Evolutionary conservation across 192 early-diverging fungal species (phyloP), one percentile per base, ranked within the genome.

Genomic region (Linnemannia schmuckeri): DNA sequence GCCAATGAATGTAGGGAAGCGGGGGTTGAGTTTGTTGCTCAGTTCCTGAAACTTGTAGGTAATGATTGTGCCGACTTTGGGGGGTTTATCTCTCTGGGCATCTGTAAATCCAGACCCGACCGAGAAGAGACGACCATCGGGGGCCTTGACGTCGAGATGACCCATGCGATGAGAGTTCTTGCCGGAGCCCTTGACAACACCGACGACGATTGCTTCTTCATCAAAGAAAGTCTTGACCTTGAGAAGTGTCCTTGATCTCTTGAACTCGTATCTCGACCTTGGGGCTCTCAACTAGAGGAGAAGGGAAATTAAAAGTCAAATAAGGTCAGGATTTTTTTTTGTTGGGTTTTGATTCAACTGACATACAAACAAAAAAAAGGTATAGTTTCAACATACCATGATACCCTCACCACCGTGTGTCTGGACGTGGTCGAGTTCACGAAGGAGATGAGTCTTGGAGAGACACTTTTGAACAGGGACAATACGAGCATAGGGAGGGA

Each of bases 201-300:
- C 94, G 27, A 90, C 81, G 15, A 96, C 92, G n/a, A 90, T 73
- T 1, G 94, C 94, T 70, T 96, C 95, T 17, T 93, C 95, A 75
- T 96, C 95, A 85, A 91, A 92, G 54, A 95, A 95, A 17, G 80
- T 90, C 81, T 96, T 96, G 82, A 96, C 91, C 83, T 96, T 95
- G 63, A 93, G 88, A 18, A 95, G 77, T 27, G 91, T 93, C 30
- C 40, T 78, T 63, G 88, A 91, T 18, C 94, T 90, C 38, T 89
- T 91, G 47, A 89, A 88, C 37, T 82, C 80, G 70, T 87, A 87
- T 38, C 85, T 55, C 33, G 85, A 87, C 33, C 85, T 46, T 15
- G 85, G 85, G 4, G 79, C 85, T 22, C 85, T 79, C 47, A 87
- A 76, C 79, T 80, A 18, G 22, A 20, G 22, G 40, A 27, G n/a